phyloP scores from a whole-genome alignment of 164 flowering plant genomes.

The Houttuynia cordata region DNA sequence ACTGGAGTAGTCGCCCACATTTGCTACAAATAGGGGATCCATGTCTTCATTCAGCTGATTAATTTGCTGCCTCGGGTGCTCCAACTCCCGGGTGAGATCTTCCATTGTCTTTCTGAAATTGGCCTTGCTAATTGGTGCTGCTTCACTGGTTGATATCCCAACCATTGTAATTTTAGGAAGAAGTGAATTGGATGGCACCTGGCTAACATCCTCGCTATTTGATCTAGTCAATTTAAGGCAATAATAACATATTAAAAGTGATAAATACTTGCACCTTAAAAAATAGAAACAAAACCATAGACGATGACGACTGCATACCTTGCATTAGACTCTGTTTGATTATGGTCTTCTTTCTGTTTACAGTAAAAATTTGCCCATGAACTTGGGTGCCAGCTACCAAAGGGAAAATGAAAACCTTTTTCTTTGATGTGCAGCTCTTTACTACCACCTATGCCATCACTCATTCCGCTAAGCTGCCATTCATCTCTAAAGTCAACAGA shows the following conservation, averaged over 20 bases:
- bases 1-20: constrained; percentile 65
- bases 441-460: constrained; percentile 14
- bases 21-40: constrained; percentile 93
- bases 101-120: constrained; percentile 76
- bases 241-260: background rate
- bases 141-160: constrained; percentile 68
- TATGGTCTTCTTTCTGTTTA: constrained; percentile 12
- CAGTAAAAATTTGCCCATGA: constrained; percentile 24
- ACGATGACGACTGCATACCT: constrained; percentile 16
- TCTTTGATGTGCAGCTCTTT: constrained; percentile 9
- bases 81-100: constrained; percentile 60
- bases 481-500: constrained; percentile 8
- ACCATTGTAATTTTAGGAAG: constrained; percentile 95
- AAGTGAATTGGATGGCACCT: constrained; percentile 33
- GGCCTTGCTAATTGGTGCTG: constrained; percentile 64
- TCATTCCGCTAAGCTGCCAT: constrained; percentile 6
- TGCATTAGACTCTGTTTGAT: constrained; percentile 13
- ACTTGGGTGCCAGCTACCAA: constrained; percentile 46
- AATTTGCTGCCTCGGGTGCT: constrained; percentile 34
- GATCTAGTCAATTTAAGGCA: constrained; percentile 13
- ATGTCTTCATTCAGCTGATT: constrained; percentile 31
- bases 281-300: background rate
- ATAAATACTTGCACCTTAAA: background rate
- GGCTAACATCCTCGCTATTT: constrained; percentile 11
- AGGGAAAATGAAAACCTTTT: constrained; percentile 36